Percentiles rank a stretch among this genome's conserved stretches.
Conservation (phyloP, 768 basidiomycete species). For the Mycena alexandri region DNA sequence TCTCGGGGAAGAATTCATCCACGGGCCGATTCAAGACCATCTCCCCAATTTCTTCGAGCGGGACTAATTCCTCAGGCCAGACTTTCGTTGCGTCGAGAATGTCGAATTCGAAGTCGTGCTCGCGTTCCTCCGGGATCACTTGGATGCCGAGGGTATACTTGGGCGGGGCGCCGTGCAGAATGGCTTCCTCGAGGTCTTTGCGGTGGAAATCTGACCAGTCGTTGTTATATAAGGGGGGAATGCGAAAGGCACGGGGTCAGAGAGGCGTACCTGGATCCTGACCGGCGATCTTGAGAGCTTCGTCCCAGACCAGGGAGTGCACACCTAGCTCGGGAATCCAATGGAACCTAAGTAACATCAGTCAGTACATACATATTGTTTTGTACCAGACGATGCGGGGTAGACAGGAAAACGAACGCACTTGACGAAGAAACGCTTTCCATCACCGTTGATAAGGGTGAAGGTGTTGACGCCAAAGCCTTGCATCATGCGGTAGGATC, state of each 20-base stretch:
- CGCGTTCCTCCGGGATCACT: slow-evolving; percentile 73
- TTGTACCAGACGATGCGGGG: too few relatives aligned
- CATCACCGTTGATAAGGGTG: slow-evolving; percentile 74
- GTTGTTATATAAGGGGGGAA: too few relatives aligned
- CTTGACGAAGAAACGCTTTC: slow-evolving; percentile 86
- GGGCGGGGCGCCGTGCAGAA: slow-evolving; percentile 75
- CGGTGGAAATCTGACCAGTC: slow-evolving; percentile 77
- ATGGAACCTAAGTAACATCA: slow-evolving; percentile 64
- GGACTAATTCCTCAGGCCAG: slow-evolving; percentile 86
- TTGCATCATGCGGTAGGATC: slow-evolving; percentile 91
- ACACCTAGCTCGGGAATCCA: slow-evolving; percentile 86
- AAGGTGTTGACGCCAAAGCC: slow-evolving; percentile 91
- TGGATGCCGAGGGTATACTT: slow-evolving; percentile 88
- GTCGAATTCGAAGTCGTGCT: slow-evolving; percentile 90
- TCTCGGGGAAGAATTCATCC: slow-evolving; percentile 87
- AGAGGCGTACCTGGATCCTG: slow-evolving; percentile 71
- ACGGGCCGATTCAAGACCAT: slow-evolving; percentile 73
- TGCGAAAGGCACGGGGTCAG: too few relatives aligned
- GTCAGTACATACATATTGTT: too few relatives aligned
- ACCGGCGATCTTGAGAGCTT: slow-evolving; percentile 84
- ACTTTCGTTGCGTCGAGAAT: slow-evolving; percentile 90
- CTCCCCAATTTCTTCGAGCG: slow-evolving; percentile 83
- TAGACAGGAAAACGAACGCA: too few relatives aligned
- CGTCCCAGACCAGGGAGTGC: slow-evolving; percentile 90
- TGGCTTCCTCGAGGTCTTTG: slow-evolving; percentile 88